Base-by-base conservation (phyloP, 805 yeast species). In the Saccharomyces cerevisiae region DNA sequence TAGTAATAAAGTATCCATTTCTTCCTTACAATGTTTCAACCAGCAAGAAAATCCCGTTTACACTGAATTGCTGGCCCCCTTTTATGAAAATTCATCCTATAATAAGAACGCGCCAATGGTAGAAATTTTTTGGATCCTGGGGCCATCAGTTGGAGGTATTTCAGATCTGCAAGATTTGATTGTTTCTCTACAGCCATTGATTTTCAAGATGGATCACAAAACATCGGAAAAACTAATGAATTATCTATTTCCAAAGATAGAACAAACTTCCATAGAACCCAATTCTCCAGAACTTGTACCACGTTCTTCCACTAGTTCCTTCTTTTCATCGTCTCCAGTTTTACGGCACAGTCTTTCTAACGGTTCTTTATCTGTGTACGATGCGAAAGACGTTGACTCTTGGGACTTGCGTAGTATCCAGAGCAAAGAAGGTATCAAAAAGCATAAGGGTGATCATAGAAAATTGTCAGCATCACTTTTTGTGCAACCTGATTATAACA, bases 131-230 rank as follows among this genome's bases (percentile, higher is more conserved):
- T 84, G 89, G 90, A 71, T 73, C 14, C 71, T 80, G 73, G 70
- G 79, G 27, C 76, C 75, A 5, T 82, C 87, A 0, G 80, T 84
- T 28, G 89, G 88, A 10, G 90, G 90, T 6, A 84, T 84, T 24
- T 66, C 78, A 0, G 77, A 81, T 29, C 71, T 84, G 64, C 78
- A 77, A 46, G 71, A 76, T 41, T 79, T 84, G 36, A 64, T 71
- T n/a, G 67, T 83, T 26, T 59, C 70, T 0, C 65, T 82, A 41
- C 79, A 78, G 48, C 87, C 90, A 0, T 61, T 83, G 49, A 74
- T 76, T 52, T 71, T 84, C 29, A 82, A 79, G 58, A 70, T 84
- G 63, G 89, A 84, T 55, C 79, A 79, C 62, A 61, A 66, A 2
- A 78, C 86, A 1, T 79, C 85, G 1, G 76, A 73, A 47, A 73